A percentile compares a stretch with the other conserved stretches of the same genome.
Conservation (phyloP, 1,284 basidiomycete species). For the Ganoderma boninense region DNA sequence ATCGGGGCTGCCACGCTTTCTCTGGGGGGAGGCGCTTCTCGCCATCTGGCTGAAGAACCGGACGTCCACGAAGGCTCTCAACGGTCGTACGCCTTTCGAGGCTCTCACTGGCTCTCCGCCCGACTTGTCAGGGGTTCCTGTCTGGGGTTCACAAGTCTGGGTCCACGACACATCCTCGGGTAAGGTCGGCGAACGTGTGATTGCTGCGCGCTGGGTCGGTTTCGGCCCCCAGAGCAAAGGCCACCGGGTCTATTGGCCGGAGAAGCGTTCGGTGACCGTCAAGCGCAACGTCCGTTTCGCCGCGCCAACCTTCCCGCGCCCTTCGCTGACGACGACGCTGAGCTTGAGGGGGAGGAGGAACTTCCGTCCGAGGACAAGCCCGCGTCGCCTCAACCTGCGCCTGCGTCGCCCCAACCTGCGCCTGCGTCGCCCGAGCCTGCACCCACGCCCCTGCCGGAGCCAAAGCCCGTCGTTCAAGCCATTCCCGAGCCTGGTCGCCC, state of each 20-base stretch:
- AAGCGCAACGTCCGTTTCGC: slow-evolving; percentile 11
- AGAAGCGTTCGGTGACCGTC: too few relatives aligned
- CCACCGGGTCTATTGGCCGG: too few relatives aligned
- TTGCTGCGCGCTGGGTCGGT: slow-evolving; percentile 35
- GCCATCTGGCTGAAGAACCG: neutral
- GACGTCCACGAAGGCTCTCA: neutral
- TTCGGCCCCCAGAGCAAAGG: too few relatives aligned
- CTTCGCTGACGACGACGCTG: neutral
- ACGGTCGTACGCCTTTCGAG: neutral
- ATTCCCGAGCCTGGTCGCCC: too few relatives aligned
- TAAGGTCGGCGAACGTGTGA: too few relatives aligned
- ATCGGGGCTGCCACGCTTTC: neutral
- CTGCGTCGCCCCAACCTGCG: too few relatives aligned
- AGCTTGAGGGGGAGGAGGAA: slow-evolving; percentile 14
- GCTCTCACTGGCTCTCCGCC: neutral
- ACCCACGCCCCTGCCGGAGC: too few relatives aligned
- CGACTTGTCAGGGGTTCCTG: neutral
- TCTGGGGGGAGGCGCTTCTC: neutral
- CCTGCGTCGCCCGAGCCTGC: too few relatives aligned
- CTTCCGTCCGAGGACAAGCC: too few relatives aligned
- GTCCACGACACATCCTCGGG: neutral
- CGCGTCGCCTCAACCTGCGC: too few relatives aligned
- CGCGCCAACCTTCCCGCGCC: too few relatives aligned
- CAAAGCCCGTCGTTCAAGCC: too few relatives aligned
- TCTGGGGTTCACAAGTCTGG: neutral